A percentile compares a stretch with the other conserved stretches of the same genome.
These are phyloP conservation scores for Xylaria sp. DNA, from an alignment of 2,329 filamentous ascomycete species.

Conservation along the genomic window DNA sequence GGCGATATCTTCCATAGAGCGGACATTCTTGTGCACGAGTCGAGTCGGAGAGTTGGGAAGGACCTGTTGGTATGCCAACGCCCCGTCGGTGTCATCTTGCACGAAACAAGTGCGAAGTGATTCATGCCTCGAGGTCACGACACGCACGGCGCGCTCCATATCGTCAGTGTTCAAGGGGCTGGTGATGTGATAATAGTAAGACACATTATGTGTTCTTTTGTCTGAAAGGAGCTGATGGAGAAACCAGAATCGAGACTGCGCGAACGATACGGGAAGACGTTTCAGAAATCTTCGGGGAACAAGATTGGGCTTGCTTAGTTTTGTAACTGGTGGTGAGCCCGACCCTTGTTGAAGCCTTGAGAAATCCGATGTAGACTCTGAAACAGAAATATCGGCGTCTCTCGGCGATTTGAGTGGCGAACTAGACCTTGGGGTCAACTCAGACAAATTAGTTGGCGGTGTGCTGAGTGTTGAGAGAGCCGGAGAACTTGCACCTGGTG, in stretches of 20 bases:
- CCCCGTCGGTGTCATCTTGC: slow-evolving; percentile 27
- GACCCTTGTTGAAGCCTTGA: not conserved
- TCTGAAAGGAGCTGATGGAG: slow-evolving; percentile 43
- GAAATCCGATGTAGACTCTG: no score
- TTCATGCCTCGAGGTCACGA: slow-evolving; percentile 42
- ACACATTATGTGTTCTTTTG: slow-evolving; percentile 48
- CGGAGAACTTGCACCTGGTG: no score
- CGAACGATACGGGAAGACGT: slow-evolving; percentile 38
- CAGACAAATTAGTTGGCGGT: no score
- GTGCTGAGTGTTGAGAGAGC: no score
- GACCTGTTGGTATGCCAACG: slow-evolving; percentile 37
- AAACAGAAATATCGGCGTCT: no score
- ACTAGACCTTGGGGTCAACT: no score
- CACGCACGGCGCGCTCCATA: slow-evolving; percentile 43
- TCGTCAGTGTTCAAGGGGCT: slow-evolving; percentile 41
- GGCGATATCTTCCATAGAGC: slow-evolving; percentile 34
- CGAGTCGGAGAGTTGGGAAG: slow-evolving; percentile 33
- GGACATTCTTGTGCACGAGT: slow-evolving; percentile 36
- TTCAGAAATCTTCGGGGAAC: slow-evolving; percentile 34
- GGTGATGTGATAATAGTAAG: slow-evolving; percentile 37
- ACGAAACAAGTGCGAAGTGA: slow-evolving; percentile 44
- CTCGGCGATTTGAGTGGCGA: no score
- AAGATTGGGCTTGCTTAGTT: not conserved
- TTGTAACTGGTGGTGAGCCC: no score
- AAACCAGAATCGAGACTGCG: slow-evolving; percentile 50